phyloP scores from a whole-genome alignment of 805 yeast species.

The Ogataea trehalophila region DNA sequence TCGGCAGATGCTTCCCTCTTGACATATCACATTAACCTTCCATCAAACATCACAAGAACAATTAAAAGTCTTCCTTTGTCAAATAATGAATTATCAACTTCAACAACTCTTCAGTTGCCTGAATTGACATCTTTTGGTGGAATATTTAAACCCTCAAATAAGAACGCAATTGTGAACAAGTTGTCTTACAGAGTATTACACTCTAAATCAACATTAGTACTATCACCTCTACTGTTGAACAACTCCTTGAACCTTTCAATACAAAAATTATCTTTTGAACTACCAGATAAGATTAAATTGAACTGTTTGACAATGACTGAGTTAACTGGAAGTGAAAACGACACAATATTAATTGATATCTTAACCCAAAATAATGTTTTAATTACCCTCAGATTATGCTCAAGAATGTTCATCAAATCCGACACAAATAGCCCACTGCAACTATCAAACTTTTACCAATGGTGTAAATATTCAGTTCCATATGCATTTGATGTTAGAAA shows the following conservation, averaged over 20 bases:
- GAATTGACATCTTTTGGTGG: constrained; percentile 12
- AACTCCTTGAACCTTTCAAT: constrained; percentile 31
- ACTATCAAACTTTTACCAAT: constrained; percentile 36
- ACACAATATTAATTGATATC: constrained; percentile 44
- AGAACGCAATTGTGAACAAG: constrained; percentile 11
- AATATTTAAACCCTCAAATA: constrained; percentile 4
- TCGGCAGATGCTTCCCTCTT: constrained; percentile 7
- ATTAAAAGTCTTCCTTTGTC: constrained; percentile 6
- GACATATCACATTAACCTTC: constrained; percentile 2
- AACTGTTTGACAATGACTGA: constrained; percentile 36
- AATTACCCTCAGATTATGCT: constrained; percentile 42
- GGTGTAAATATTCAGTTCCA: constrained; percentile 69
- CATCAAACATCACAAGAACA: constrained; percentile 11
- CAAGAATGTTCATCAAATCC: constrained; percentile 37
- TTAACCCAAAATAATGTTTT: constrained; percentile 48
- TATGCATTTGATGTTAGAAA: constrained; percentile 54
- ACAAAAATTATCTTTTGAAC: constrained; percentile 34
- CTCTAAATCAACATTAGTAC: constrained; percentile 9
- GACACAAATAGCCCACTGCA: constrained; percentile 5
- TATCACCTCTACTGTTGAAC: constrained; percentile 37
- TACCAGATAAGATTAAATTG: constrained; percentile 34
- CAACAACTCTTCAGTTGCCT: not conserved
- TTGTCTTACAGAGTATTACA: constrained; percentile 12
- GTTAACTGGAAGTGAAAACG: constrained; percentile 16
- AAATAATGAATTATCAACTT: constrained; percentile 1